Conservation (phyloP, 257 asterid species). For the Capsicum baccatum region DNA sequence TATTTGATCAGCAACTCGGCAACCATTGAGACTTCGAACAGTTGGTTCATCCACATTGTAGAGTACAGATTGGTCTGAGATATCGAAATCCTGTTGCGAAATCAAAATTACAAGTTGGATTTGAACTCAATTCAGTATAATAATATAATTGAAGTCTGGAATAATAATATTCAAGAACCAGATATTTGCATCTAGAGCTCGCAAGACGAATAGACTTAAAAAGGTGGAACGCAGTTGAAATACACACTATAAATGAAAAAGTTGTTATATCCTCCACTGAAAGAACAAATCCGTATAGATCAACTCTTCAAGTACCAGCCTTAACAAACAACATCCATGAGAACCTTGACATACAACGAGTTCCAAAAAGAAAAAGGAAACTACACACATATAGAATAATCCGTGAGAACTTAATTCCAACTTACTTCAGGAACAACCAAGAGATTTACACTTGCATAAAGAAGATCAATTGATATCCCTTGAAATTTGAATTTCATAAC, state of each 20-base stretch:
- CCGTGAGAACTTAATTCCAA: neutral
- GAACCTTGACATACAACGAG: neutral
- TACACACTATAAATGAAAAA: neutral
- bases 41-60: conserved; percentile 84
- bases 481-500: conserved; percentile 48
- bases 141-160: neutral
- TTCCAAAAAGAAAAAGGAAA: conserved; percentile 1
- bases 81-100: conserved; percentile 30
- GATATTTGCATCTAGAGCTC: neutral
- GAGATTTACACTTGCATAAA: conserved; percentile 42
- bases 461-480: conserved; percentile 47
- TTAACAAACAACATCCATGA: conserved; percentile 9
- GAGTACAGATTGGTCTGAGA: conserved; percentile 71
- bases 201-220: neutral
- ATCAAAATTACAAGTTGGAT: conserved; percentile 16
- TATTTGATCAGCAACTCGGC: conserved; percentile 95
- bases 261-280: neutral
- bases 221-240: neutral
- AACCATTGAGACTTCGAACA: conserved; percentile 92
- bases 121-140: neutral
- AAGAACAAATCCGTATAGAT: neutral
- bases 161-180: conserved; percentile 2
- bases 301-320: neutral
- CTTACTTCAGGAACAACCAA: conserved; percentile 52
- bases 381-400: neutral